Evolutionary conservation across 371 early-diverging fungal genomes (phyloP), one percentile per base, ranked within the genome.

Genomic region (Batrachochytrium dendrobatidis): DNA sequence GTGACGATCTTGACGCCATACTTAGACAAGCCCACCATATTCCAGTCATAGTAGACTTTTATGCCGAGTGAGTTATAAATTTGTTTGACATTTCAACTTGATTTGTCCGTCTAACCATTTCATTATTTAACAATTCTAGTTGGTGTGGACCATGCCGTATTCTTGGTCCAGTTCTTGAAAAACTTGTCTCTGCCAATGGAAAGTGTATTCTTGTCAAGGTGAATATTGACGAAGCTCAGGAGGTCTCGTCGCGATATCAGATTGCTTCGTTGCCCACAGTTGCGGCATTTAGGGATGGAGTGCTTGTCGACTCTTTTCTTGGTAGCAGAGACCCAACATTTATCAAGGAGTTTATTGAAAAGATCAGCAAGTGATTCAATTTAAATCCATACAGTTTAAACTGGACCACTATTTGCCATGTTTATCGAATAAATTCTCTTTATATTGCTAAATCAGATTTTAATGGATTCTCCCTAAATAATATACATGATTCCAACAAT

Each of bases 331-430:
- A 66, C 20, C 69, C 67, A 22, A 62, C 71, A 26, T 63, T 64
- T n/a, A 63, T 86, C 31, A 66, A 65, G 18, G 56, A 73, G 53
- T 88, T 88, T 68, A 70, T 89, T 33, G 76, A 83, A 58, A 71
- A 80, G 43, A 45, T n/a, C n/a, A n/a, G n/a, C n/a, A n/a, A n/a
- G n/a, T n/a, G 86, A 84, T 69, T 95, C 95, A 72, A 94, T 94
- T 67, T 94, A 95, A 26, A 83, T 69, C 61, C 87, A 86, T 69
- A 90, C 90, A 30, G 97, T 93, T n/a, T n/a, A n/a, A n/a, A n/a
- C n/a, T n/a, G n/a, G n/a, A n/a, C n/a, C n/a, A n/a, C n/a, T n/a
- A n/a, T n/a, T n/a, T n/a, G n/a, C n/a, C n/a, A n/a, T n/a, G n/a
- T n/a, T n/a, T n/a, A n/a, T n/a, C n/a, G n/a, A n/a, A n/a, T n/a